Evolutionary conservation across 2,329 filamentous ascomycete species (phyloP).

Genomic region (Stylonectria norvegica): DNA sequence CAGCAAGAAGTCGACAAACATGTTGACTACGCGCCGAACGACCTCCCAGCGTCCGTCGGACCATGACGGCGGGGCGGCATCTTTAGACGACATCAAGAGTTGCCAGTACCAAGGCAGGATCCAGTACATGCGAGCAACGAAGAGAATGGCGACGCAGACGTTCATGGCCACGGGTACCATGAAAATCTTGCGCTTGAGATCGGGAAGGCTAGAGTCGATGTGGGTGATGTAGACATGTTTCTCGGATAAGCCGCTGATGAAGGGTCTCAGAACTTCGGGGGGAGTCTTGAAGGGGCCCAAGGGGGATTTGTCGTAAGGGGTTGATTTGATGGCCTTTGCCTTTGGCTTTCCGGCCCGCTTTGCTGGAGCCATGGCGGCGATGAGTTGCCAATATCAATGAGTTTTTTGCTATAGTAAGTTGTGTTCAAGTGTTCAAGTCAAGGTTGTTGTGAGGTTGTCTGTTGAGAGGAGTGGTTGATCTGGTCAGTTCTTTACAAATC

Average conservation of each 20-base stretch:
- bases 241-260: conserved; percentile 63
- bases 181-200: conserved; percentile 81
- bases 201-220: conserved; percentile 66
- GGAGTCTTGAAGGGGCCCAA: conserved; percentile 67
- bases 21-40: conserved; percentile 56
- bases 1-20: conserved; percentile 72
- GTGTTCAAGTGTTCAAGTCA: no score
- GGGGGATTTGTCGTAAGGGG: conserved; percentile 31
- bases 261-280: conserved; percentile 59
- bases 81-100: conserved; percentile 56
- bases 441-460: not conserved
- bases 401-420: no score
- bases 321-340: conserved; percentile 19
- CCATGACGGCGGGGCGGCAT: conserved; percentile 58
- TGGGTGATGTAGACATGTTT: conserved; percentile 80
- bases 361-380: conserved; percentile 30
- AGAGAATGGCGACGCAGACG: conserved; percentile 58
- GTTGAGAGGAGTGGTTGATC: conserved; percentile 9
- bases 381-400: no score
- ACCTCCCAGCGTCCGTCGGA: conserved; percentile 55
- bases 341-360: conserved; percentile 35
- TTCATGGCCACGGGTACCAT: conserved; percentile 76
- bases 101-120: conserved; percentile 71
- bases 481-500: conserved; percentile 23
- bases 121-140: conserved; percentile 65